Percentiles rank a stretch among this genome's conserved stretches.
Conservation (phyloP, 2,329 filamentous ascomycete species). For the Paecilomyces sp. region DNA sequence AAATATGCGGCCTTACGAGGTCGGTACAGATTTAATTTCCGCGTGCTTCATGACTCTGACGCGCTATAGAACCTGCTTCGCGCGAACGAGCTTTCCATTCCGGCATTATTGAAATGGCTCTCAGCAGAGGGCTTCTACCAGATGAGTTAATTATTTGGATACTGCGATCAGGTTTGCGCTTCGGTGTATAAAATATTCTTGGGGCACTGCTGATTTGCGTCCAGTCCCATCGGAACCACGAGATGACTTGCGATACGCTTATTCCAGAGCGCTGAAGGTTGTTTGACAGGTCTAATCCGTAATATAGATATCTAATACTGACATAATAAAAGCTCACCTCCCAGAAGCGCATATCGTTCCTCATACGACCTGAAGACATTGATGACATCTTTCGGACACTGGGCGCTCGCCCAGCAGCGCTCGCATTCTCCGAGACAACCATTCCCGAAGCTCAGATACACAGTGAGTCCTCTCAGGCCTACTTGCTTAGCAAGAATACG, state of each 20-base stretch:
- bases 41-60: constrained; percentile 8
- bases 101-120: constrained; percentile 53
- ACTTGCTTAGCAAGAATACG: not conserved
- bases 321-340: constrained; percentile 16
- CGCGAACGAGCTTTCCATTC: constrained; percentile 56
- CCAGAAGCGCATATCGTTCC: constrained; percentile 20
- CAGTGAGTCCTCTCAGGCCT: not conserved
- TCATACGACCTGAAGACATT: constrained; percentile 33
- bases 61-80: constrained; percentile 36
- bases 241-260: constrained; percentile 52
- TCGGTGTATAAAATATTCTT: not conserved
- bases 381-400: constrained; percentile 51
- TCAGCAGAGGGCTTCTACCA: constrained; percentile 44
- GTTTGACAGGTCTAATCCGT: constrained; percentile 22
- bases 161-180: constrained; percentile 25
- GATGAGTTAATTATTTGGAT: constrained; percentile 63
- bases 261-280: constrained; percentile 48
- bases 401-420: constrained; percentile 46
- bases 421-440: constrained; percentile 25
- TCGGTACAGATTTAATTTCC: constrained; percentile 8
- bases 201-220: constrained; percentile 4
- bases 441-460: constrained; percentile 12
- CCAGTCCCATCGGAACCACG: constrained; percentile 48
- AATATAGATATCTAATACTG: not conserved
- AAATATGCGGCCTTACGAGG: constrained; percentile 27